phyloP scores from a whole-genome alignment of 176 grass and related monocot species.

The Carex kokanica region DNA sequence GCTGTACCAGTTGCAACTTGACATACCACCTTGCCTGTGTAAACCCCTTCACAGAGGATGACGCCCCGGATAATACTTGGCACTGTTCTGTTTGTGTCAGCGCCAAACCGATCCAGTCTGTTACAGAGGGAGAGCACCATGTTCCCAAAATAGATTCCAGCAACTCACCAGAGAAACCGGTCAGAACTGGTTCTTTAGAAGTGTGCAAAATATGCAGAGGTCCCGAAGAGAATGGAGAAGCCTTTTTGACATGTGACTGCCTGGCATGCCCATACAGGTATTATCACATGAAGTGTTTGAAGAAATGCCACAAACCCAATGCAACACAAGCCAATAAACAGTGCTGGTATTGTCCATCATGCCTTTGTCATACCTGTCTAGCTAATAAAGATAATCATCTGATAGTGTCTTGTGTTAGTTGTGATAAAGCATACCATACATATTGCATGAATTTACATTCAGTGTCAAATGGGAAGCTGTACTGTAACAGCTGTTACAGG shows the following conservation, averaged over 20 bases:
- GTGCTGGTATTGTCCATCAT: conserved; percentile 82
- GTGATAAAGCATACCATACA: conserved; percentile 64
- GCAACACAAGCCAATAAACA: conserved; percentile 32
- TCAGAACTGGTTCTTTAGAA: conserved; percentile 21
- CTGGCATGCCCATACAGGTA: conserved; percentile 62
- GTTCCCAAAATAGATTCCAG: neutral
- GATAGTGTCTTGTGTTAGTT: conserved; percentile 67
- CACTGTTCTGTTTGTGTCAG: conserved; percentile 49
- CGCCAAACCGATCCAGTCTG: neutral
- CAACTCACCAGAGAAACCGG: neutral
- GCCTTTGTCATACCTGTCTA: conserved; percentile 65
- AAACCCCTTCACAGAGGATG: conserved; percentile 35
- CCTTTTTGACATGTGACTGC: conserved; percentile 56
- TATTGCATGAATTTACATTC: conserved; percentile 70
- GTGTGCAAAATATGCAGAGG: conserved; percentile 74
- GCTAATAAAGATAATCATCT: conserved; percentile 59
- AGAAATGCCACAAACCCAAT: conserved; percentile 49
- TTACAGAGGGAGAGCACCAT: neutral
- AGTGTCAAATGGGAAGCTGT: conserved; percentile 45
- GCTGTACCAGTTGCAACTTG: conserved; percentile 50
- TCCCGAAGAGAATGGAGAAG: conserved; percentile 54
- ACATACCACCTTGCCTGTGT: conserved; percentile 57
- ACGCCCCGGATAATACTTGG: conserved; percentile 46
- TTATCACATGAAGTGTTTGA: conserved; percentile 67
- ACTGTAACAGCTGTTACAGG: conserved; percentile 39